Evolutionary conservation across 192 early-diverging fungal species (phyloP), one percentile per base, ranked within the genome.

Genomic region (Coemansia biformis): DNA sequence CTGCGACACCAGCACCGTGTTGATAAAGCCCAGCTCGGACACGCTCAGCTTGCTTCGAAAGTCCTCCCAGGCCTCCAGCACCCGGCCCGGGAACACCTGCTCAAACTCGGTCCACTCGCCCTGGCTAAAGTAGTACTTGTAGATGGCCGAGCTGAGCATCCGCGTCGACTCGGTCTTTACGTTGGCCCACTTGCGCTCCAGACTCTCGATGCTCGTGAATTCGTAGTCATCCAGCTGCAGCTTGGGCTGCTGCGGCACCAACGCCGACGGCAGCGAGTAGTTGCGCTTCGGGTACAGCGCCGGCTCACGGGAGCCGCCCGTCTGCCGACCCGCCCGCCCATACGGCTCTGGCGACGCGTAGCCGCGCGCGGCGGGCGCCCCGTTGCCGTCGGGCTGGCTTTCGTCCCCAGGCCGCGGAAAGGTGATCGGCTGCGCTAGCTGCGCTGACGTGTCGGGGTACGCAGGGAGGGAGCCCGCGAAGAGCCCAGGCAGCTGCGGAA

Each of bases 61-160:
- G 26, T 61, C 62, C 33, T 57, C 57, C 69, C 69, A 73, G 13
- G 64, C 45, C 30, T 54, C 51, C 9, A 73, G 48, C 16, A 73
- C 57, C 31, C 57, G 60, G 23, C 46, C 47, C 5, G 69, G 69
- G 37, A 73, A 73, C n/a, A 73, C 58, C 43, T 65, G 62, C 45
- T 59, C 62, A 53, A 73, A 73, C 35, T 73, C 69, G 14, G 38
- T 42, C 69, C 69, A 73, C 24, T 59, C 69, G 41, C 69, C 69
- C 13, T 65, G 69, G 50, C 54, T 73, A 51, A 73, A 73, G 34
- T 73, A 73, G 50, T 73, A 73, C 38, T 73, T 73, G 62, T 73
- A 73, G 34, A 73, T 73, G 19, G 69, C 69, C 19, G 69, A 73
- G 57, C 69, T 63, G 39, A 73, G 69, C 39, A 73, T 57, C 28